Evolutionary conservation across 1,284 basidiomycete species (phyloP).

Genomic region (Cystobasidiaceae sp.): DNA sequence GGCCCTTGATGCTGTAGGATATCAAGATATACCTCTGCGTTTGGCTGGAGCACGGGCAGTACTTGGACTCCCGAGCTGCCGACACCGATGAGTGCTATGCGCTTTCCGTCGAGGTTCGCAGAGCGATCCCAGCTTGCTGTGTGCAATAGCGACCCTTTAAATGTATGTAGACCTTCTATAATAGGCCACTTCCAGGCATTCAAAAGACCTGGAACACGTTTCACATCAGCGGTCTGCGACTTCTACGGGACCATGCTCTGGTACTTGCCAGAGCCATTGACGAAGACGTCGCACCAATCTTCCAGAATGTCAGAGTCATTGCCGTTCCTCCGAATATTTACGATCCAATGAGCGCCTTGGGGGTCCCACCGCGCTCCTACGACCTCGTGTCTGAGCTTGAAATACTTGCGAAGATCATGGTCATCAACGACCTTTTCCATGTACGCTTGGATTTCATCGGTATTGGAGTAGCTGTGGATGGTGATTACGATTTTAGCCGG

Average conservation of each 20-base stretch:
- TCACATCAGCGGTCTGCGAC: constrained; percentile 8
- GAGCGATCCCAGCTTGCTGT: constrained; percentile 32
- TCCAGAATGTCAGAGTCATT: constrained; percentile 29
- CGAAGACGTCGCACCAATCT: constrained; percentile 41
- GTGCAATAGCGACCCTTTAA: constrained; percentile 40
- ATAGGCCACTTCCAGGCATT: constrained; percentile 42
- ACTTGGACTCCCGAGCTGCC: constrained; percentile 39
- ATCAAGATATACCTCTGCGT: constrained; percentile 18
- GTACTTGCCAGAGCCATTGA: constrained; percentile 39
- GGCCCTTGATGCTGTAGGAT: too few relatives aligned
- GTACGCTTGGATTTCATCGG: constrained; percentile 40
- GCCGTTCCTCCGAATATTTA: constrained; percentile 30
- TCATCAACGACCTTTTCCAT: constrained; percentile 36
- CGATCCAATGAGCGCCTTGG: constrained; percentile 37
- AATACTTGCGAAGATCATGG: constrained; percentile 36
- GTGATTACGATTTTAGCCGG: background rate
- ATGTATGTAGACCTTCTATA: constrained; percentile 39
- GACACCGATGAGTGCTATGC: constrained; percentile 12
- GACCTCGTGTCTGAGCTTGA: constrained; percentile 40
- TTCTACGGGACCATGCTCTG: too few relatives aligned
- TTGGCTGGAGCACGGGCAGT: constrained; percentile 36
- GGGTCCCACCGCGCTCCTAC: constrained; percentile 37
- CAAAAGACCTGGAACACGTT: background rate
- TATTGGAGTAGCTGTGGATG: constrained; percentile 36
- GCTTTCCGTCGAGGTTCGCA: constrained; percentile 3